Evolutionary conservation across 805 yeast genomes (phyloP), one percentile per base, ranked within the genome.

Genomic region (Vanderwaltozyma polyspora): DNA sequence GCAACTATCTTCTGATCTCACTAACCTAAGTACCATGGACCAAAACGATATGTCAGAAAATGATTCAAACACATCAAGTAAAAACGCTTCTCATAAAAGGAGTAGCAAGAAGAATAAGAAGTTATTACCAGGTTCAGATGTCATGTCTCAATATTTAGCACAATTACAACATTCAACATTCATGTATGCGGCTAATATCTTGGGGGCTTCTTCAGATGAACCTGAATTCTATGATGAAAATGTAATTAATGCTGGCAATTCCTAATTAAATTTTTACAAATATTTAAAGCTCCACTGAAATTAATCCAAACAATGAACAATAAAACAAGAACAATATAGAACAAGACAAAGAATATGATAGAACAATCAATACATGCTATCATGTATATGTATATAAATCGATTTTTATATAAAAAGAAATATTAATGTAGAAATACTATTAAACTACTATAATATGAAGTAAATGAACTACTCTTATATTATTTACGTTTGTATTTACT

Each of bases 131-230:
- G 85, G 86, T 3, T 74, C 82, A 0, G 80, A 76, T 45, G 83
- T 79, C 10, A 77, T 79, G 84, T 79, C 84, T 0, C 85, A 79
- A 49, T 79, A 79, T 49, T 62, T 79, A 44, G 81, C 83, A n/a
- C 80, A 75, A 51, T 63, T 78, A 5, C 82, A 76, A 45, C 79
- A 74, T 39, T 78, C 79, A 9, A 67, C 67, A 30, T 55, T 71
- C 48, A 52, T 72, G 38, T 76, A 74, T 51, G 60, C 77, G 45
- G 66, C 67, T 2, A 62, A 62, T 45, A 74, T 75, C 23, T 55
- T 74, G 43, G 76, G 71, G 36, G 70, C 67, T 19, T 58, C 70
- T 32, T 68, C 63, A 25, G 67, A 61, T 11, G 57, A 52, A 19
- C n/a, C 36, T 29, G 36, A 34, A 29, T 34, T 29, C 29, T 29